phyloP scores from a whole-genome alignment of 108 stramenopile species.

The Cyclotella cryptica region DNA sequence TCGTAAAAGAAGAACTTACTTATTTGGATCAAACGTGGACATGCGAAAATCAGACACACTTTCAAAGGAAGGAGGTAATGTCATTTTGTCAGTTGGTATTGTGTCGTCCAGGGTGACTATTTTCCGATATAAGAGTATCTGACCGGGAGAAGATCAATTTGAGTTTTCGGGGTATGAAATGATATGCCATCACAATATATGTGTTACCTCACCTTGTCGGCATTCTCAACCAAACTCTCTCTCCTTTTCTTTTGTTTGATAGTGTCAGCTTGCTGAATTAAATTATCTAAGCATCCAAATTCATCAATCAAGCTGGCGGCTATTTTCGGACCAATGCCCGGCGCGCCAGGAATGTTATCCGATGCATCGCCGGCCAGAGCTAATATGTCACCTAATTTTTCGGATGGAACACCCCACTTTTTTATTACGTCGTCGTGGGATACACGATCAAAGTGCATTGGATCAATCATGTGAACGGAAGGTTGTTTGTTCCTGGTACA shows the following conservation, averaged over 20 bases:
- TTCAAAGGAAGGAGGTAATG: conserved; percentile 33
- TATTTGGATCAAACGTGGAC: conserved; percentile 47
- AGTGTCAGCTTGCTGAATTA: conserved; percentile 60
- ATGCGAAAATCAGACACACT: conserved; percentile 45
- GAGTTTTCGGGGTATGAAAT: background rate
- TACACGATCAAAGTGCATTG: conserved; percentile 69
- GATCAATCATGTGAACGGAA: conserved; percentile 84
- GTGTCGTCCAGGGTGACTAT: conserved; percentile 36
- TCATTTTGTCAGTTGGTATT: conserved; percentile 30
- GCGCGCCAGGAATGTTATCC: conserved; percentile 88
- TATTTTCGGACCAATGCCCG: conserved; percentile 91
- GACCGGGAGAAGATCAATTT: background rate
- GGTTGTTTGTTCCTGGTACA: conserved; percentile 34
- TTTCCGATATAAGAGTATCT: conserved; percentile 44
- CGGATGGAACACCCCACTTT: conserved; percentile 80
- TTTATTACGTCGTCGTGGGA: conserved; percentile 71
- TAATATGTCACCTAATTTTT: conserved; percentile 80
- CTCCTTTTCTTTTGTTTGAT: conserved; percentile 74
- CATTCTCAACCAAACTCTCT: conserved; percentile 62
- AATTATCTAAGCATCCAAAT: conserved; percentile 65
- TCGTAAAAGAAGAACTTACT: conserved; percentile 13
- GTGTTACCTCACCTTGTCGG: conserved; percentile 52
- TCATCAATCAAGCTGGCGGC: conserved; percentile 77
- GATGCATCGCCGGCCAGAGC: conserved; percentile 88
- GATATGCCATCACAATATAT: conserved; percentile 49